Conservation (phyloP, 192 early-diverging fungal species). For the Dispira simplex region DNA sequence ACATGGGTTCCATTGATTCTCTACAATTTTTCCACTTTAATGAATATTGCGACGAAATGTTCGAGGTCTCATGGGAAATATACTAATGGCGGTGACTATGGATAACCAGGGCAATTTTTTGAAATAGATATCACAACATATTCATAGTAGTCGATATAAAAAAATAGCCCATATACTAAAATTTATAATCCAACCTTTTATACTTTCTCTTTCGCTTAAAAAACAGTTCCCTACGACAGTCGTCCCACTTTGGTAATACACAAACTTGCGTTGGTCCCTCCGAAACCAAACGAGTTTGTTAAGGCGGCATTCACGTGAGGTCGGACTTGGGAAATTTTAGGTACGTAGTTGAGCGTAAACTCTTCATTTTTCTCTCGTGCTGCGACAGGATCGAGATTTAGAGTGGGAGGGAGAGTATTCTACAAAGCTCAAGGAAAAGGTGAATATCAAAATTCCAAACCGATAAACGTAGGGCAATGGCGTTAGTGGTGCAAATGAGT, state of each 20-base stretch:
- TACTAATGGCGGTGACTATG: too few species aligned
- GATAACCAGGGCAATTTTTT: too few species aligned
- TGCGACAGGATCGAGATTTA: constrained; percentile 48
- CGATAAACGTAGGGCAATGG: too few species aligned
- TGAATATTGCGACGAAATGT: too few species aligned
- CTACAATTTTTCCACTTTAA: too few species aligned
- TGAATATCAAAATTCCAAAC: too few species aligned
- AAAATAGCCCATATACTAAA: neutral
- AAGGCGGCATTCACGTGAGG: constrained; percentile 44
- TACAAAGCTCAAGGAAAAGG: too few species aligned
- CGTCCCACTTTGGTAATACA: constrained; percentile 35
- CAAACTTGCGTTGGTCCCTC: constrained; percentile 60
- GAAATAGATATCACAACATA: neutral
- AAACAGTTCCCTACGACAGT: too few species aligned
- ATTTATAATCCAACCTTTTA: neutral
- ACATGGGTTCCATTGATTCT: too few species aligned
- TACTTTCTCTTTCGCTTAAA: neutral
- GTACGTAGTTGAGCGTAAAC: constrained; percentile 74
- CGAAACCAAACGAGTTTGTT: constrained; percentile 89
- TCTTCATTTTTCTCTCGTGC: constrained; percentile 32
- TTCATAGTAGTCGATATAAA: neutral
- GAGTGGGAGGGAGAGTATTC: constrained; percentile 65
- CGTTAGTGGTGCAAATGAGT: too few species aligned
- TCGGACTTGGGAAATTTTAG: constrained; percentile 43
- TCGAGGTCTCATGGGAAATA: too few species aligned